Evolutionary conservation across 2,329 filamentous ascomycete species (phyloP).

Genomic region (Venturia carpophila): DNA sequence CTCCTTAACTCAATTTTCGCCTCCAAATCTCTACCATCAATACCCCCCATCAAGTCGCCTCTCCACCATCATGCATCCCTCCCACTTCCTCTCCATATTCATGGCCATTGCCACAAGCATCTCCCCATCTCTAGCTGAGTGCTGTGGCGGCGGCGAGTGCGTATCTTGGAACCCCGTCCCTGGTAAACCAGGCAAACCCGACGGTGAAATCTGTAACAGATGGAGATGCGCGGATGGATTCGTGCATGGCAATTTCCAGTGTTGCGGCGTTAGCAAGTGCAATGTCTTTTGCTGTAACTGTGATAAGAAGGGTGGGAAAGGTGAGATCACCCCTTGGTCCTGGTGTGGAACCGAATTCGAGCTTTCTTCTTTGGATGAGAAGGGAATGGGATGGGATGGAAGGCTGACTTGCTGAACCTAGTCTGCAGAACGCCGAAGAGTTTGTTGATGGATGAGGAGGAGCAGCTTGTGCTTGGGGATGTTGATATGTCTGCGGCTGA

Average conservation of each 20-base stretch:
- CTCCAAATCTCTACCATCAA: no score
- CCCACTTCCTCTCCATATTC: neutral
- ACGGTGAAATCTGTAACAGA: neutral
- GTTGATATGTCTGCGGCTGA: neutral
- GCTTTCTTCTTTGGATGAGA: no score
- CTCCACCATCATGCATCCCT: neutral
- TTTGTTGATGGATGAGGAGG: neutral
- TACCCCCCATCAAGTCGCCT: no score
- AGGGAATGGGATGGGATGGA: no score
- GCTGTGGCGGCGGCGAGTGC: neutral
- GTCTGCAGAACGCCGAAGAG: neutral
- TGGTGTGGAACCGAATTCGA: no score
- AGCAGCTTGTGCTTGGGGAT: neutral
- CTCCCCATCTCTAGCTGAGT: neutral
- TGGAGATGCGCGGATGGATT: neutral
- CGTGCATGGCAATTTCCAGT: neutral
- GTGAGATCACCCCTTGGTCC: neutral
- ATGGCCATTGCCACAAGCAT: neutral
- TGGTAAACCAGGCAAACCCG: neutral
- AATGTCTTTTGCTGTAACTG: neutral
- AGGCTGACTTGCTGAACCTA: neutral
- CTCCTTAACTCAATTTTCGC: neutral
- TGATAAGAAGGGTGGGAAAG: neutral
- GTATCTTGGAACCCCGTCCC: neutral
- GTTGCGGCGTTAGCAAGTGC: neutral